Conservation (phyloP, 2,329 filamentous ascomycete genomes). For the Penicillium sp. region DNA sequence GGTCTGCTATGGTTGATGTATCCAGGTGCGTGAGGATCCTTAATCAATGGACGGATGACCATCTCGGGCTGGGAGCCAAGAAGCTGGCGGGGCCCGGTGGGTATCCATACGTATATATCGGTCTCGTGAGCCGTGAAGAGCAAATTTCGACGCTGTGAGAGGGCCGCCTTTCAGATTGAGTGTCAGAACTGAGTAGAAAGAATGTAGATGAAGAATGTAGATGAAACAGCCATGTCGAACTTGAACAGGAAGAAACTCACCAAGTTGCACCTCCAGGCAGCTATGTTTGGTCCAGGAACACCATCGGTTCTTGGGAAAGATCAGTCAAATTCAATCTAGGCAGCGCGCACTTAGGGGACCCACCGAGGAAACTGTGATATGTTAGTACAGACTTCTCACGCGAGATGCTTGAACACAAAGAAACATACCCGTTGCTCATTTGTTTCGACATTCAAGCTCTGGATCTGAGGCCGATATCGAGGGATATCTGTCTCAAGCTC, state of each 20-base stretch:
- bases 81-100: constrained; percentile 41
- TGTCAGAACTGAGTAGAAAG: constrained; percentile 5
- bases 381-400: constrained; percentile 18
- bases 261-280: constrained; percentile 47
- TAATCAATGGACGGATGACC: constrained; percentile 44
- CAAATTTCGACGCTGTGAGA: constrained; percentile 49
- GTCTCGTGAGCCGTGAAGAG: constrained; percentile 46
- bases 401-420: constrained; percentile 4
- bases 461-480: constrained; percentile 24
- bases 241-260: constrained; percentile 24
- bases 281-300: constrained; percentile 29
- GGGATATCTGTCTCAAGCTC: neutral
- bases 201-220: neutral
- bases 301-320: constrained; percentile 10
- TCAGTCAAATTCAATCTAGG: constrained; percentile 6
- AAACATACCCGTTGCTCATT: constrained; percentile 36
- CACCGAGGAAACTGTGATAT: constrained; percentile 28
- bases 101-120: constrained; percentile 48
- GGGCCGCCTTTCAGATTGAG: constrained; percentile 35
- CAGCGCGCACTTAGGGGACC: neutral
- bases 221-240: neutral
- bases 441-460: constrained; percentile 35
- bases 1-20: constrained; percentile 53
- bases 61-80: constrained; percentile 42
- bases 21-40: constrained; percentile 48